Base-by-base conservation (phyloP, 2,329 filamentous ascomycete species). In the Alternaria metachromatica region DNA sequence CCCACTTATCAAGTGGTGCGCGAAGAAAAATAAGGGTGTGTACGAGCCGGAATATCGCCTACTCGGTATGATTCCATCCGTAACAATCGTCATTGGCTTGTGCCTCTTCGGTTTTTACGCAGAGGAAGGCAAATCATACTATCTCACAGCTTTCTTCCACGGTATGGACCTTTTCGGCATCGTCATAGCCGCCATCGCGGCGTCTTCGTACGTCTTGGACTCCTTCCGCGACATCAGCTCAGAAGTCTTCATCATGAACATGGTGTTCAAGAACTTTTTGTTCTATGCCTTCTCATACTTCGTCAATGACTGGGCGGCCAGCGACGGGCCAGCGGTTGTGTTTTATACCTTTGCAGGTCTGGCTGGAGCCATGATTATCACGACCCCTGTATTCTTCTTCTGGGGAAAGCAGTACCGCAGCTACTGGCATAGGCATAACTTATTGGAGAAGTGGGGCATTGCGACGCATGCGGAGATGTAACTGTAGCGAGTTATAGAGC, bases 1-100 rank as follows among this genome's bases (percentile, higher is more conserved):
- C 60, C 78, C 78, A 5, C 55, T 81, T 4, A 80, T 80, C 57
- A 76, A 73, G 44, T 83, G 78, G 73, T 80, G 85, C 59, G 82
- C 84, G 5, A 82, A 81, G 70, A 81, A 78, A 64, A 87, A 86
- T 70, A 77, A 76, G 20, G 85, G 85, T n/a, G 76, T 86, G 51
- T 87, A 86, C 72, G 85, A 87, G 69, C 85, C 85, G 6, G 85
- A 87, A 68, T 87, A 86, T 67, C 81, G 85, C 10, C 77, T 85
- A 9, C 75, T 83, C 6, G 65, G 58, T 26, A 70, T 71, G 67
- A 68, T 80, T 4, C 75, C 77, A 13, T 71, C 75, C 1, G 66
- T 82, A 4, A 49, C 77, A 2, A 72, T 76, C 6, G 78, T 79
- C 10, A 72, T 79, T 15, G 80, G 80, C 20, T 77, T 83, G 51